These are phyloP conservation scores for Macroventuria anomochaeta DNA, from an alignment of 2,329 filamentous ascomycete species.

Conservation along the genomic window DNA sequence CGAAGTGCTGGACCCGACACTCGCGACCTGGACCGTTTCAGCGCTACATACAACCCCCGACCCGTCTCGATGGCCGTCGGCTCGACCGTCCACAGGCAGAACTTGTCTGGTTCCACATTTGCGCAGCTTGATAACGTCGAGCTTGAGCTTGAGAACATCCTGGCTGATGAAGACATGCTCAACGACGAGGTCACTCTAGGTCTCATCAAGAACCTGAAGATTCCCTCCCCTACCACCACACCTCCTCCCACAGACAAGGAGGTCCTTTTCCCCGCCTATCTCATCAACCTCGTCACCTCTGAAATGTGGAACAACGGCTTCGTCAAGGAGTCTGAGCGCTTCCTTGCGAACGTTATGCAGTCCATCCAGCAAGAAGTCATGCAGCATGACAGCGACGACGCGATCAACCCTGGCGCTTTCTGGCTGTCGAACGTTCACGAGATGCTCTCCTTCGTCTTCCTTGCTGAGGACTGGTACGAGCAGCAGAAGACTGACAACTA, in stretches of 20 bases:
- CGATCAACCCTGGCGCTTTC: slow-evolving; percentile 95
- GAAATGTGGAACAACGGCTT: slow-evolving; percentile 99
- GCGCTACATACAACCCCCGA: slow-evolving; percentile 88
- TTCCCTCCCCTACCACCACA: slow-evolving; percentile 83
- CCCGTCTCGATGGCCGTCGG: slow-evolving; percentile 93
- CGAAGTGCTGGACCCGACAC: slow-evolving; percentile 88
- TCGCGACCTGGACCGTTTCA: slow-evolving; percentile 87
- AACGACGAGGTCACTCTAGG: slow-evolving; percentile 98
- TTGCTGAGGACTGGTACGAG: slow-evolving; percentile 99
- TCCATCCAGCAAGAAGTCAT: slow-evolving; percentile 99
- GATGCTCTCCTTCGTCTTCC: slow-evolving; percentile 99
- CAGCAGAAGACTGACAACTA: slow-evolving; percentile 99
- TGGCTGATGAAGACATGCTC: slow-evolving; percentile 92
- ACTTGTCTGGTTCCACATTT: slow-evolving; percentile 76
- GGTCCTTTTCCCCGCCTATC: slow-evolving; percentile 96
- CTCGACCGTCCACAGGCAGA: slow-evolving; percentile 70
- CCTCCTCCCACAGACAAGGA: slow-evolving; percentile 97
- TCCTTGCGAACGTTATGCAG: slow-evolving; percentile 99
- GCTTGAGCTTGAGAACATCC: slow-evolving; percentile 88
- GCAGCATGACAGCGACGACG: slow-evolving; percentile 97
- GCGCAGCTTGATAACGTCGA: slow-evolving; percentile 89
- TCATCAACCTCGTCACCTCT: slow-evolving; percentile 98
- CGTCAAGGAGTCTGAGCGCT: slow-evolving; percentile 98
- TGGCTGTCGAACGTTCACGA: slow-evolving; percentile 99
- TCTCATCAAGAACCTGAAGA: slow-evolving; percentile 94